A percentile compares a stretch with the other conserved stretches of the same genome.
These are phyloP conservation scores for Mucor racemosus DNA, from an alignment of 371 early-diverging fungal genomes.

Conservation along the genomic window DNA sequence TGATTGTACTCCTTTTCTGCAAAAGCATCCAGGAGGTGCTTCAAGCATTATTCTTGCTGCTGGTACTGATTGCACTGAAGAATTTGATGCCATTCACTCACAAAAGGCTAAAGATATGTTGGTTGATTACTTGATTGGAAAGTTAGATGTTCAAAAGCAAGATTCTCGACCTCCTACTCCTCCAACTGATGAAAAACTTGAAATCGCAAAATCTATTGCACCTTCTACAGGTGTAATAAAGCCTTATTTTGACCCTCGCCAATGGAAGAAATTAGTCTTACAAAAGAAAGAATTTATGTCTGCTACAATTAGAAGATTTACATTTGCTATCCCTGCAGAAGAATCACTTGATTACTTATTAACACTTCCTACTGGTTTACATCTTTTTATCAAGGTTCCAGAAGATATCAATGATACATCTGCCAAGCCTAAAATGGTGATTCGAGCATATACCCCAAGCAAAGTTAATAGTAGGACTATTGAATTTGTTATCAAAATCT, in stretches of 20 bases:
- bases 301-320: slow-evolving; percentile 48
- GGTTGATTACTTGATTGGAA: slow-evolving; percentile 41
- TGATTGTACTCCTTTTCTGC: slow-evolving; percentile 77
- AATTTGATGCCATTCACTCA: slow-evolving; percentile 89
- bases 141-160: neutral
- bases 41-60: slow-evolving; percentile 61
- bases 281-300: slow-evolving; percentile 40
- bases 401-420: slow-evolving; percentile 24
- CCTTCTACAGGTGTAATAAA: slow-evolving; percentile 1
- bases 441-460: slow-evolving; percentile 69
- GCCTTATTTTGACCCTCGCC: slow-evolving; percentile 41
- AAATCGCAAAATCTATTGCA: slow-evolving; percentile 6
- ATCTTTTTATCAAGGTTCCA: slow-evolving; percentile 39
- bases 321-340: slow-evolving; percentile 41
- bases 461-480: slow-evolving; percentile 45
- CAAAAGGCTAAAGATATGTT: slow-evolving; percentile 62
- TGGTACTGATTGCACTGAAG: slow-evolving; percentile 80
- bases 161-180: slow-evolving; percentile 18
- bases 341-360: slow-evolving; percentile 38
- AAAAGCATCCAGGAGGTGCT: slow-evolving; percentile 54
- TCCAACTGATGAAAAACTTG: slow-evolving; percentile 7
- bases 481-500: slow-evolving; percentile 88
- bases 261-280: slow-evolving; percentile 45
- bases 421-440: slow-evolving; percentile 39
- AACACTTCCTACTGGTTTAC: slow-evolving; percentile 48